Conservation (phyloP, 192 early-diverging fungal species). For the Gaertneriomyces semiglobifer region DNA sequence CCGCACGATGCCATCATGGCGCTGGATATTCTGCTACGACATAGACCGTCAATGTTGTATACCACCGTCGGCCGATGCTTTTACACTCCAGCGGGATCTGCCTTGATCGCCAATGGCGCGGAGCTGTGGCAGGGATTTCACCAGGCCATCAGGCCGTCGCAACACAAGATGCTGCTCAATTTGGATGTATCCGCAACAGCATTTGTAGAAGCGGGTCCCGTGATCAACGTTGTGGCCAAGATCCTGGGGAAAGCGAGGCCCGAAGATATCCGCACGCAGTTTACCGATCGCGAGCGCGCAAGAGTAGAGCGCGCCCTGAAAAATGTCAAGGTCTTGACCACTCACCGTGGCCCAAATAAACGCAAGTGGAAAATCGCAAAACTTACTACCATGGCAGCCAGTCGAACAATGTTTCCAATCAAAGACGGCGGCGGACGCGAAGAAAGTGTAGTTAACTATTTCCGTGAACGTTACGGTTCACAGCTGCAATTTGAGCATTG, state of each 20-base stretch:
- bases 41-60: constrained; percentile 71
- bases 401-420: constrained; percentile 63
- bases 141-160: constrained; percentile 77
- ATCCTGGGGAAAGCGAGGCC: constrained; percentile 54
- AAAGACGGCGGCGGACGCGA: constrained; percentile 42
- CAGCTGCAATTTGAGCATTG: constrained; percentile 69
- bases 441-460: constrained; percentile 76
- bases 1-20: constrained; percentile 50
- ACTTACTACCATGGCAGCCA: constrained; percentile 64
- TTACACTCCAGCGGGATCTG: constrained; percentile 67
- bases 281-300: constrained; percentile 49
- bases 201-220: constrained; percentile 54
- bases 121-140: constrained; percentile 94
- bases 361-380: constrained; percentile 70
- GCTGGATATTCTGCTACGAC: constrained; percentile 81
- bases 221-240: constrained; percentile 68
- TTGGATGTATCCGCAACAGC: constrained; percentile 61
- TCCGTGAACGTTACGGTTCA: constrained; percentile 66
- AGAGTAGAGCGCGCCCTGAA: constrained; percentile 46
- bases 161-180: constrained; percentile 58
- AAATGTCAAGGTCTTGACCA: constrained; percentile 48
- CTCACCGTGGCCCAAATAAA: constrained; percentile 56
- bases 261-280: constrained; percentile 41
- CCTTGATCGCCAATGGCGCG: constrained; percentile 64
- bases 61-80: constrained; percentile 84